phyloP scores from a whole-genome alignment of 768 basidiomycete species.

The Leucocoprinus birnbaumii region DNA sequence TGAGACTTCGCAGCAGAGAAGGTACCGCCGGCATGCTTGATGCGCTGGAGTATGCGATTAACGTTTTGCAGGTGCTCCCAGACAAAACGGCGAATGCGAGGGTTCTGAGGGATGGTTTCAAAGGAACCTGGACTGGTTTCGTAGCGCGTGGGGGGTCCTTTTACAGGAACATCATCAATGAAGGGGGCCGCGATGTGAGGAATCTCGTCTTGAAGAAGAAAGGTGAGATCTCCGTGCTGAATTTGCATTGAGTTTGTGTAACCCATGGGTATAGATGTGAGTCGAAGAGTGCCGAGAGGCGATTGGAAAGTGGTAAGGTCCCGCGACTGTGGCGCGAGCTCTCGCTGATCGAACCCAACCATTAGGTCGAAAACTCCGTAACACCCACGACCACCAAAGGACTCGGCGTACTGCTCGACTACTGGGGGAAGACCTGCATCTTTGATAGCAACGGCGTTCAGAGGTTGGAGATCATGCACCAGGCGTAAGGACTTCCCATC shows the following conservation, averaged over 20 bases:
- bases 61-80: constrained; percentile 20
- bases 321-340: constrained; percentile 19
- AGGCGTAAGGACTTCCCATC: constrained; percentile 16
- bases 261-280: constrained; percentile 36
- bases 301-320: constrained; percentile 41
- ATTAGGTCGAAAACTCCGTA: constrained; percentile 22
- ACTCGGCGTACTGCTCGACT: constrained; percentile 15
- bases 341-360: constrained; percentile 31
- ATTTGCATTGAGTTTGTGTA: constrained; percentile 21
- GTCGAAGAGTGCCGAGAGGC: constrained; percentile 24
- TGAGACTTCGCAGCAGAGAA: constrained; percentile 28
- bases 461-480: constrained; percentile 18
- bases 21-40: constrained; percentile 27
- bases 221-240: constrained; percentile 28
- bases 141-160: constrained; percentile 21
- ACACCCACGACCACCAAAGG: constrained; percentile 14
- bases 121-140: constrained; percentile 18
- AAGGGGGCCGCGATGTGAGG: constrained; percentile 18
- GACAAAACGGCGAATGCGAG: constrained; percentile 28
- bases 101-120: constrained; percentile 31
- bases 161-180: constrained; percentile 22
- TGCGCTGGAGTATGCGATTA: constrained; percentile 16
- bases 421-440: constrained; percentile 15
- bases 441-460: constrained; percentile 17
- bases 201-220: constrained; percentile 30